Base-by-base conservation (phyloP, 1,284 basidiomycete genomes). In the Ustilago shanxiensis region DNA sequence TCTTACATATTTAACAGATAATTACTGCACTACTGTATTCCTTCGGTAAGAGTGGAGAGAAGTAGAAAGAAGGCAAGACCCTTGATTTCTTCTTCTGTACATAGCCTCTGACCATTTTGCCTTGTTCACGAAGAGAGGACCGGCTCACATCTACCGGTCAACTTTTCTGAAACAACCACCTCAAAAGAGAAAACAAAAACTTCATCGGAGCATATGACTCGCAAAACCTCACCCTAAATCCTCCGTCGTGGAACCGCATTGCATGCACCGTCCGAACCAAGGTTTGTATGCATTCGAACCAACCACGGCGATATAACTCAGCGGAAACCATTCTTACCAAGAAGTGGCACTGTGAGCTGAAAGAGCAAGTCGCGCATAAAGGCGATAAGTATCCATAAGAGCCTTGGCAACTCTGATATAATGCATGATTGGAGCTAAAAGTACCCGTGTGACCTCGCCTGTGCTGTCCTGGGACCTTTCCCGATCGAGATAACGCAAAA, bases 121-220 rank as follows among this genome's bases (percentile, higher is more conserved):
- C 35, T 37, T 45, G 44, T 45, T n/a, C 4, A 13, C 44, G 44
- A 41, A 14, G 6, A 6, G 39, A 41, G 16, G 20, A 20, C 44
- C 44, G 44, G 44, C 44, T 45, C 44, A 3, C 44, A n/a, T 45
- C 44, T 20, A 45, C 44, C 44, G 44, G 44, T 45, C 44, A 45
- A 45, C 44, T 45, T 45, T 33, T 33, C 44, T 45, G 44, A 45
- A 45, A 45, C n/a, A 20, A n/a, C n/a, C n/a, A n/a, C n/a, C n/a
- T n/a, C 22, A 22, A 22, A 22, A 11, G 44, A 20, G n/a, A 45
- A 45, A 45, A 20, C 20, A 45, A 45, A 45, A 16, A 45, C 20
- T n/a, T 37, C 14, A 14, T 37, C 14, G 35, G 14, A 11, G 35
- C 35, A 14, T 37, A 16, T 37, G 35, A 11, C 35, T 37, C 35